phyloP scores from a whole-genome alignment of 192 early-diverging fungal genomes.

The Backusella liffmaniae region DNA sequence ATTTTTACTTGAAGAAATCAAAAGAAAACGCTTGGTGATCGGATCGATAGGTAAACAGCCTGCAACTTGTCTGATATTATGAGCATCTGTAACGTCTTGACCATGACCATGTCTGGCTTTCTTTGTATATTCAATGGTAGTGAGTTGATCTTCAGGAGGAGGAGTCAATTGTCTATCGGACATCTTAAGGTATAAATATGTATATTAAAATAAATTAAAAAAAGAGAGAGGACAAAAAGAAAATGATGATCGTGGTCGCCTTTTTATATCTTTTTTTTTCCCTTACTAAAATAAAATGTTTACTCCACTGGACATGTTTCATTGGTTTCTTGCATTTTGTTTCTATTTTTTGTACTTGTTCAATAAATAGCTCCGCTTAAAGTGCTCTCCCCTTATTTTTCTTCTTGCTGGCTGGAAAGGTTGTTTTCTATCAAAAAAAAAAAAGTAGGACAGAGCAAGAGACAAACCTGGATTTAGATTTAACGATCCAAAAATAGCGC shows the following conservation, averaged over 20 bases:
- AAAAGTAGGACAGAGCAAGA: too few relatives aligned
- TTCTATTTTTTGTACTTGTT: not conserved
- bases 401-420: not conserved
- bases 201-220: not conserved
- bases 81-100: slow-evolving; percentile 16
- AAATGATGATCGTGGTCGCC: not conserved
- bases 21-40: slow-evolving; percentile 38
- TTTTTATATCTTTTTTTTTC: not conserved
- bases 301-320: not conserved
- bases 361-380: not conserved
- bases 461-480: not conserved
- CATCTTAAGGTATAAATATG: not conserved
- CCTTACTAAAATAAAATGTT: not conserved
- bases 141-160: not conserved
- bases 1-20: slow-evolving; percentile 49
- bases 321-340: not conserved
- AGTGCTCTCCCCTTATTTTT: not conserved
- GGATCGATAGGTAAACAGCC: slow-evolving; percentile 54
- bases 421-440: not conserved
- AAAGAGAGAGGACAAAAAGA: not conserved
- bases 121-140: slow-evolving; percentile 18
- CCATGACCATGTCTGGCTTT: slow-evolving; percentile 28
- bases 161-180: slow-evolving; percentile 9
- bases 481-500: not conserved
- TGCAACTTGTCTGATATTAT: slow-evolving; percentile 35